Evolutionary conservation across 495 filamentous ascomycete species (phyloP), one percentile per base, ranked within the genome.

Genomic region (Xylaria palmicola): DNA sequence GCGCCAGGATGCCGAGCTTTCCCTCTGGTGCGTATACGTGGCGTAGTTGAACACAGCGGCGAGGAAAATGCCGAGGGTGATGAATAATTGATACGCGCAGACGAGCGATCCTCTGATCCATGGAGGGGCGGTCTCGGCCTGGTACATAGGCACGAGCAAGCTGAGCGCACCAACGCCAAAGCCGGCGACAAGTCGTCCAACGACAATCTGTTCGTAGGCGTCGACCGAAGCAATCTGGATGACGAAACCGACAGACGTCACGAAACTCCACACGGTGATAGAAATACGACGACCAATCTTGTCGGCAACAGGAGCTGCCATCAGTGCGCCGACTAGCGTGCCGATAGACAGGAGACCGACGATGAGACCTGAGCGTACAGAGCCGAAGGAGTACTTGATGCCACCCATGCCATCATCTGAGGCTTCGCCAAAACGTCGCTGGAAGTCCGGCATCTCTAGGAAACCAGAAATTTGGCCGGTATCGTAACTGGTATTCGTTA

Each of bases 31-130:
- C 12, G 84, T 39, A 77, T 88, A 72, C 68, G 70, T 65, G 45
- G 62, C 69, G 29, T 72, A 90, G 72, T 91, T 91, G 77, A 92
- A 78, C 56, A 85, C 80, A 75, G 90, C 85, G 57, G 89, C 86
- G 50, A 88, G 79, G 62, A 91, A 85, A 71, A 92, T 89, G 56
- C 90, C 90, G 40, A 89, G 77, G 20, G 90, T 90, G 68, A 91
- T 89, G 71, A 91, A 87, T 29, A 92, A 81, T 75, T 92, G 89
- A 73, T 91, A 92, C 15, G 83, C 81, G 51, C 83, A 79, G 49
- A 76, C 72, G 39, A 77, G 69, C 37, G 85, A 83, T 63, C 86
- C 87, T 61, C 87, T 82, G 52, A 89, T 81, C 72, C 88, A 83
- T 10, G 75, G 69, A 20, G 87, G 87, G 6, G 59, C 59, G 32